Evolutionary conservation across 2,329 filamentous ascomycete species (phyloP), one percentile per base, ranked within the genome.

Genomic region (Leptographium procerum): DNA sequence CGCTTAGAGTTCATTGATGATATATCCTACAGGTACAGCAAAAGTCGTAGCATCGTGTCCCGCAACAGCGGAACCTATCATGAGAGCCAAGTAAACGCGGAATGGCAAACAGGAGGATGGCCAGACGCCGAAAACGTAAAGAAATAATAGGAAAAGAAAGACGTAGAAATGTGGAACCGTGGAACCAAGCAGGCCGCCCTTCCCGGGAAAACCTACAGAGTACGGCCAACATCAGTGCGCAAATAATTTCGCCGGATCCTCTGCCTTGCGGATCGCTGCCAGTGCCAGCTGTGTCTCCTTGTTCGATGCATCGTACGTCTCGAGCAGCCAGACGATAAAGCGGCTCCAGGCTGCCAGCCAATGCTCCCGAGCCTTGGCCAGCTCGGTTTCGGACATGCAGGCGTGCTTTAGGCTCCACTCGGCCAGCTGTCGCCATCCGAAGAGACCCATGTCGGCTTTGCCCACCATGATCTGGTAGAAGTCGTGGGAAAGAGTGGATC

Each of bases 401-500:
- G 82, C 74, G 66, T 86, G 81, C 59, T 83, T 73, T 16, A 86
- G 70, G 64, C 83, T 86, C 83, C 83, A 86, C 63, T 79, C 70
- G 19, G 75, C 75, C 26, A 86, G 76, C 69, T 89, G 86, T 66
- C 86, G 85, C 84, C 86, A 88, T 50, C 86, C 86, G 62, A 81
- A 81, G 0, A 91, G 69, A 22, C 77, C 80, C 78, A 90, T 88
- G 59, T 82, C 77, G 14, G 77, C 74, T 51, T 82, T 83, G 53
- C 87, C 87, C 9, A 87, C 78, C 76, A 90, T 83, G 60, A 85
- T 78, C 66, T 91, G 87, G 67, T 89, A 90, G 66, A 90, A 89
- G 66, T 91, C 87, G 63, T 89, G 85, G 1, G 84, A 86, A 50
- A 90, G 76, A 2, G 83, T 83, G 16, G 86, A 88, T 62, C 84